Conservation (phyloP, 2,329 filamentous ascomycete genomes). For the Sporothrix schenckii region DNA sequence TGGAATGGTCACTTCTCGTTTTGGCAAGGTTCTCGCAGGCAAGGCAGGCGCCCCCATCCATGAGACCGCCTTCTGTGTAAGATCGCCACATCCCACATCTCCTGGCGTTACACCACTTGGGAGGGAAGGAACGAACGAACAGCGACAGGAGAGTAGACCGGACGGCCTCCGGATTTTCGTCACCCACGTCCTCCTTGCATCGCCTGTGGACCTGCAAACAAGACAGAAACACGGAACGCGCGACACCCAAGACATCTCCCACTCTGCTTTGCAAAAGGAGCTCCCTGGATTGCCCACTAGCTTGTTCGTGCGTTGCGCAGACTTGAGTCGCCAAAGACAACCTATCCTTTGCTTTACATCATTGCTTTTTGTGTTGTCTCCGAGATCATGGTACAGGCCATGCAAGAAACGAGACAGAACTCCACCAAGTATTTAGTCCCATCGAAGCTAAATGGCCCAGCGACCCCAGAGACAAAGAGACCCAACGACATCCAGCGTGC, state of each 20-base stretch:
- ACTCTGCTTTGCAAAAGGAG: background rate
- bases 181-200: slow-evolving; percentile 10
- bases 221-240: background rate
- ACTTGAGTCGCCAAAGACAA: no score
- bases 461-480: background rate
- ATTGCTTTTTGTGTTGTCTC: no score
- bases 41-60: background rate
- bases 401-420: slow-evolving; percentile 7
- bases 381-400: slow-evolving; percentile 18
- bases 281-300: background rate
- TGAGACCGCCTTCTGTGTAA: background rate
- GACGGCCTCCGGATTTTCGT: slow-evolving; percentile 10
- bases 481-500: slow-evolving; percentile 10
- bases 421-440: background rate
- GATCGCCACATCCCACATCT: background rate
- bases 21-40: slow-evolving; percentile 4
- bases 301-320: no score
- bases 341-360: no score
- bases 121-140: background rate
- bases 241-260: slow-evolving; percentile 8
- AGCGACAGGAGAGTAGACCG: background rate
- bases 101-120: background rate
- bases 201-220: background rate
- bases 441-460: background rate
- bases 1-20: slow-evolving; percentile 5